These are phyloP conservation scores for Saitozyma podzolica DNA, from an alignment of 768 basidiomycete species.

Conservation along the genomic window DNA sequence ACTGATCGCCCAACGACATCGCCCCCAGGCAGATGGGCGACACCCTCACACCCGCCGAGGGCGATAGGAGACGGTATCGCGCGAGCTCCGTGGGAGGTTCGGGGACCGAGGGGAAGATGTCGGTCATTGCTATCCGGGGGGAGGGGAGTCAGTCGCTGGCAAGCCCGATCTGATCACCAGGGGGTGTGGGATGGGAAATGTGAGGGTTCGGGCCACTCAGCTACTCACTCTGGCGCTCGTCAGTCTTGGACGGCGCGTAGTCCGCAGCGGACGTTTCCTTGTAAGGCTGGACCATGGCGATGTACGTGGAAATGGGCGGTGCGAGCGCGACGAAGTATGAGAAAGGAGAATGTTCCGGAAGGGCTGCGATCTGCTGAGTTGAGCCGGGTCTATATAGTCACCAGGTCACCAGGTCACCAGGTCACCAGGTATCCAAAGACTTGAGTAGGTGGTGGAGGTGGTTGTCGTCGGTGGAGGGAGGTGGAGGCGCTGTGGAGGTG, in stretches of 20 bases:
- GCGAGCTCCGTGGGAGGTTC: conserved; percentile 26
- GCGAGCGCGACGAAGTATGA: neutral
- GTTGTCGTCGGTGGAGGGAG: neutral
- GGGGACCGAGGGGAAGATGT: conserved; percentile 15
- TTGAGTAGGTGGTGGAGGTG: neutral
- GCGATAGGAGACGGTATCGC: conserved; percentile 48
- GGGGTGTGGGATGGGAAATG: no score
- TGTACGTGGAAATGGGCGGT: neutral
- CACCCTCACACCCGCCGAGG: conserved; percentile 52
- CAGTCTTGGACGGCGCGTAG: conserved; percentile 6
- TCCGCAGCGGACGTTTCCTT: conserved; percentile 15
- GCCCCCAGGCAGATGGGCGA: conserved; percentile 54
- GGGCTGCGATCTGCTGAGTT: no score
- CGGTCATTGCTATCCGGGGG: neutral
- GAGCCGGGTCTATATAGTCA: no score
- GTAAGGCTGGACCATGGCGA: conserved; percentile 11
- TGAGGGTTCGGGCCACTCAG: conserved; percentile 2
- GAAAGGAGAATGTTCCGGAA: no score
- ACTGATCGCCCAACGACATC: conserved; percentile 55
- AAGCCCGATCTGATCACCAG: neutral
- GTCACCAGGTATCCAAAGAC: neutral
- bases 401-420: neutral
- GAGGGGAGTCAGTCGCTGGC: neutral
- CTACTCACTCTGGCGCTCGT: conserved; percentile 1
- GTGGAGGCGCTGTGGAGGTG: neutral